Evolutionary conservation across 1,284 basidiomycete species (phyloP).

Genomic region (Moesziomyces aphidis): DNA sequence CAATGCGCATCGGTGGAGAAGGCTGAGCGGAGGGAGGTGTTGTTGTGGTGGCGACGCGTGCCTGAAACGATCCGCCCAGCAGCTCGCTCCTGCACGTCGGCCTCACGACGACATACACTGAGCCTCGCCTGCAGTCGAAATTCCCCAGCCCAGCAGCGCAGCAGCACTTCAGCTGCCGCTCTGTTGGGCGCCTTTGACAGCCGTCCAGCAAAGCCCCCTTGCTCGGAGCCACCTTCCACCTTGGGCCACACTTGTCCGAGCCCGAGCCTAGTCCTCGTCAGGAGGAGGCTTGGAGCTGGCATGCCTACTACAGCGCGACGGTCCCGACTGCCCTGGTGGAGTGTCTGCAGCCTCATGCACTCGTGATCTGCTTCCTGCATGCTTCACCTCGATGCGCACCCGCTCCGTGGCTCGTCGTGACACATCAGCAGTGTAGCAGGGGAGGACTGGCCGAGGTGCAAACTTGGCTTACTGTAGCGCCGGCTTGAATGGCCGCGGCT

Average conservation of each 20-base stretch:
- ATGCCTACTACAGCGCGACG: too few relatives aligned
- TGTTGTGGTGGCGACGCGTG: constrained; percentile 17
- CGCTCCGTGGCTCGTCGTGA: not conserved
- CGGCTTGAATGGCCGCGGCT: not conserved
- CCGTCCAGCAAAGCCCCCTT: too few relatives aligned
- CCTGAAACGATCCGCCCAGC: not conserved
- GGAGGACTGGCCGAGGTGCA: too few relatives aligned
- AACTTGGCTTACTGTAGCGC: too few relatives aligned
- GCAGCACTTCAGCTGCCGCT: constrained; percentile 4
- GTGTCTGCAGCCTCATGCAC: constrained; percentile 7
- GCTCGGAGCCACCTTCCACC: not conserved
- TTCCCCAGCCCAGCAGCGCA: constrained; percentile 18
- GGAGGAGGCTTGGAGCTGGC: too few relatives aligned
- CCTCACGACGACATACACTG: constrained; percentile 3
- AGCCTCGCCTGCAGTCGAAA: constrained; percentile 18
- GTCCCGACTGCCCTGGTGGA: too few relatives aligned
- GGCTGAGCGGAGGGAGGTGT: not conserved
- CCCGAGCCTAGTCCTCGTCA: not conserved
- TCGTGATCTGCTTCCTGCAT: constrained; percentile 16
- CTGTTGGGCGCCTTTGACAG: not conserved
- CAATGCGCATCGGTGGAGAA: not conserved
- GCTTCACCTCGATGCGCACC: not conserved
- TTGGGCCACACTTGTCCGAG: not conserved
- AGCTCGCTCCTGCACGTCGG: constrained; percentile 26
- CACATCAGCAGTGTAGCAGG: not conserved